Base-by-base conservation (phyloP, 2,329 filamentous ascomycete genomes). In the Fusarium xylarioides region DNA sequence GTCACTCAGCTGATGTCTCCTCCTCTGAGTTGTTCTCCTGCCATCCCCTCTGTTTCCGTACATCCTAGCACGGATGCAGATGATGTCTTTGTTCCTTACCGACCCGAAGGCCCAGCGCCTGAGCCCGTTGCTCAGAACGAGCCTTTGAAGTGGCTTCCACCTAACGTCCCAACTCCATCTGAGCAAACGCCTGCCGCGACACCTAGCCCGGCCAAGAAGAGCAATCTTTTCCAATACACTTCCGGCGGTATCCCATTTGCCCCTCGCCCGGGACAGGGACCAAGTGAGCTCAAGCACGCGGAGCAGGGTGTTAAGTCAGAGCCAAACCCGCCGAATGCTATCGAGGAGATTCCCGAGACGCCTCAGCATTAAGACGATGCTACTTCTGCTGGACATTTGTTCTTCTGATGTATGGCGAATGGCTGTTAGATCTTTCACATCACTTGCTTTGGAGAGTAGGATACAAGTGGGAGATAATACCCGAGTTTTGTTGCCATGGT, bases 21-120 rank as follows among this genome's bases (percentile, higher is more conserved):
- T 14, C 74, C 76, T 10, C 73, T 74, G 28, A 82, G 79, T 63
- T 82, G 79, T 63, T 82, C 83, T 6, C 80, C 81, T 23, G 55
- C 65, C 8, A 66, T 79, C 15, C 77, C 78, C 5, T 78, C 77
- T 16, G 77, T 79, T 12, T 66, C 77, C 10, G 61, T 79, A n/a
- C 76, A 80, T 32, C 62, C 75, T 21, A 74, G 70, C 42, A 70
- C 65, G 30, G 77, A 80, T 46, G 49, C 61, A 7, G 55, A 70
- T 5, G 84, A 86, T 56, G 75, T 86, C 28, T 90, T 90, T 68
- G 81, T 90, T 30, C 83, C 83, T 1, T 90, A 89, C 69, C 86
- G 90, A 66, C 87, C 88, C 0, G 84, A 88, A n/a, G 88, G 88
- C 1, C 85, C 87, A 3, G 68, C 80, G 0, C 82, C 87, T 1